Percentiles rank a stretch among this genome's conserved stretches.
Conservation (phyloP, 495 filamentous ascomycete genomes). For the Daldinia concentrica region DNA sequence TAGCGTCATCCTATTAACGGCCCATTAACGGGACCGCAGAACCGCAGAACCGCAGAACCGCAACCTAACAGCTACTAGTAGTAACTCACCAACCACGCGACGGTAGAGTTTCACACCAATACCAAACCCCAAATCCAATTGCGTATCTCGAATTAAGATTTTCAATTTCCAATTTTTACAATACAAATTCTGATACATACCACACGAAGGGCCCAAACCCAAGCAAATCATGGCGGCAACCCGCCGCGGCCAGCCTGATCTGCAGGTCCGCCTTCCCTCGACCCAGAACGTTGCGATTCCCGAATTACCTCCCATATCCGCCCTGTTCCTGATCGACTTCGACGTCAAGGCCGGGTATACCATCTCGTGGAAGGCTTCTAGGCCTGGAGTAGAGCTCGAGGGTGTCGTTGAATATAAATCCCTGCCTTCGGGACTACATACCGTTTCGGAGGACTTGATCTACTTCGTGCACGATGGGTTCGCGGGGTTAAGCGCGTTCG, state of each 20-base stretch:
- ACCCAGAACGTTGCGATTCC: constrained; percentile 47
- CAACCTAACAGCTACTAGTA: not conserved
- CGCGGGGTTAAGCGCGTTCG: constrained; percentile 91
- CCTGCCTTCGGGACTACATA: constrained; percentile 90
- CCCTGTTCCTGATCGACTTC: constrained; percentile 87
- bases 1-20: not conserved
- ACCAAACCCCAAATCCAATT: constrained; percentile 14
- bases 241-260: constrained; percentile 60
- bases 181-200: not conserved
- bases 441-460: constrained; percentile 85
- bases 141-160: constrained; percentile 6
- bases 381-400: constrained; percentile 79
- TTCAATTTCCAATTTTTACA: not conserved
- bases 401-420: constrained; percentile 94
- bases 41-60: not conserved
- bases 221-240: constrained; percentile 57
- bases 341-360: constrained; percentile 88
- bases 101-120: constrained; percentile 10
- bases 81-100: constrained; percentile 19
- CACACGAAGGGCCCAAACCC: constrained; percentile 1
- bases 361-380: constrained; percentile 82
- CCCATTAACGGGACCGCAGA: not conserved
- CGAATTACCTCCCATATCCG: constrained; percentile 76
- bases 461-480: constrained; percentile 89
- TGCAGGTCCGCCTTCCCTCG: constrained; percentile 56